Conservation (phyloP, 1,284 basidiomycete genomes). For the Fomitopsis palustris region DNA sequence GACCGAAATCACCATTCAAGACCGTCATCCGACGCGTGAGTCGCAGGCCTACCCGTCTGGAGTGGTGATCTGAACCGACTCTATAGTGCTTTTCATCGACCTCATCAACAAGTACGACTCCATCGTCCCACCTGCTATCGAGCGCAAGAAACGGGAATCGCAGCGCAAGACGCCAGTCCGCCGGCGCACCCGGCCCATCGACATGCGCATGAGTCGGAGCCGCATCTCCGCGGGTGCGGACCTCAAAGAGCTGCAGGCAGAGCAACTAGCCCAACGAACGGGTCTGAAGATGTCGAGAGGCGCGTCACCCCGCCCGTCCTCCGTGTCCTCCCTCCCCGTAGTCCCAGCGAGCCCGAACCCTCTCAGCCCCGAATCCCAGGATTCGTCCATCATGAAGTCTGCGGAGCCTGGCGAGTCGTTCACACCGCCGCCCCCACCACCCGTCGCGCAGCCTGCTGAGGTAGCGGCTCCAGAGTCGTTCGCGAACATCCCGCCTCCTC, state of each 20-base stretch:
- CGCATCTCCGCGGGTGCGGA: conserved; percentile 41
- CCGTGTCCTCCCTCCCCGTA: conserved; percentile 7
- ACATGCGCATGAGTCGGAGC: conserved; percentile 78
- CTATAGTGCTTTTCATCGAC: conserved; percentile 82
- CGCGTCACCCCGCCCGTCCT: conserved; percentile 18
- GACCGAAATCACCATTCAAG: conserved; percentile 79
- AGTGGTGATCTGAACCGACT: not conserved
- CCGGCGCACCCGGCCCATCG: conserved; percentile 85
- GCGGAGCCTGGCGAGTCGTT: conserved; percentile 11
- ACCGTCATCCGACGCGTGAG: conserved; percentile 77
- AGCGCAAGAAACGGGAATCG: conserved; percentile 81
- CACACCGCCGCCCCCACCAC: conserved; percentile 15
- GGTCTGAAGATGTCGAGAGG: conserved; percentile 19
- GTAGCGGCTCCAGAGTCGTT: not conserved
- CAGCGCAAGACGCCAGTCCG: conserved; percentile 78
- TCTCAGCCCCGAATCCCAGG: not conserved
- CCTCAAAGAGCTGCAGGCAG: conserved; percentile 51
- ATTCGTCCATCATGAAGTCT: conserved; percentile 5
- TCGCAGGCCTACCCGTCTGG: too few relatives aligned
- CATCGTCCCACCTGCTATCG: conserved; percentile 79
- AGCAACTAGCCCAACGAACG: conserved; percentile 38
- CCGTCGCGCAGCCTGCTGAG: conserved; percentile 1
- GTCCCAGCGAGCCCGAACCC: conserved; percentile 1
- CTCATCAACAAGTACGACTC: conserved; percentile 74
- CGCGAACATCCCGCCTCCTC: conserved; percentile 34